Base-by-base conservation (phyloP, 108 stramenopile genomes). In the Pseudonitzschia multiseries region DNA sequence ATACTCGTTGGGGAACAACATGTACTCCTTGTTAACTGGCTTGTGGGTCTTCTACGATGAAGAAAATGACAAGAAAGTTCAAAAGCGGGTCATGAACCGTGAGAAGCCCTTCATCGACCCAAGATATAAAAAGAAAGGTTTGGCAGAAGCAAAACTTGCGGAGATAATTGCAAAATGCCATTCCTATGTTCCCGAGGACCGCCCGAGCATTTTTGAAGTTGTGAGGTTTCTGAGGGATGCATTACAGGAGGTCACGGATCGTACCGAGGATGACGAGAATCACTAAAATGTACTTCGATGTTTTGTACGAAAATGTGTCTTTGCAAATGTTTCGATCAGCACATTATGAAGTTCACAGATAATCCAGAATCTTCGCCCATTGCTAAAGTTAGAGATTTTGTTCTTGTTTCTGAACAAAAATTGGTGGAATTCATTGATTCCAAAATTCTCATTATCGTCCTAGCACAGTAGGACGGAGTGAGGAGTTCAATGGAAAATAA, bases 1-100 rank as follows among this genome's bases (percentile, higher is more conserved):
- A 8, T 93, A 79, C 63, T 80, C 84, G 18, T 83, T 89, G 20
- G 89, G 92, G 0, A 93, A 90, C 56, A 87, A 86, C 67, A 73
- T 93, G 22, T 89, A 89, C 57, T 83, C 75, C 0, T 40, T 93
- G 53, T 46, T 89, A 4, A 86, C 87, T 13, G 85, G 90, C 10
- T 50, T 92, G 40, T 84, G 79, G 73, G 76, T 76, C 18, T 88
- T 88, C 67, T 85, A 85, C 59, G 83, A 87, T 27, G 52, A 43
- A 15, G 80, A 88, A 0, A 72, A 87, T 41, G 42, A 72, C 15
- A 22, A 26, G 0, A 33, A 32, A 42, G 20, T 26, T 26, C 26
- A 48, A 62, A 63, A 72, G 14, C 84, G 75, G 2, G 53, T 92
- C 2, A 81, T 71, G 21, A 69, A 69, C 28, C 82, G 85, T 8